Percentiles rank a stretch among this genome's conserved stretches.
phyloP scores from a whole-genome alignment of 2,329 filamentous ascomycete genomes.

The Madurella mycetomatis region DNA sequence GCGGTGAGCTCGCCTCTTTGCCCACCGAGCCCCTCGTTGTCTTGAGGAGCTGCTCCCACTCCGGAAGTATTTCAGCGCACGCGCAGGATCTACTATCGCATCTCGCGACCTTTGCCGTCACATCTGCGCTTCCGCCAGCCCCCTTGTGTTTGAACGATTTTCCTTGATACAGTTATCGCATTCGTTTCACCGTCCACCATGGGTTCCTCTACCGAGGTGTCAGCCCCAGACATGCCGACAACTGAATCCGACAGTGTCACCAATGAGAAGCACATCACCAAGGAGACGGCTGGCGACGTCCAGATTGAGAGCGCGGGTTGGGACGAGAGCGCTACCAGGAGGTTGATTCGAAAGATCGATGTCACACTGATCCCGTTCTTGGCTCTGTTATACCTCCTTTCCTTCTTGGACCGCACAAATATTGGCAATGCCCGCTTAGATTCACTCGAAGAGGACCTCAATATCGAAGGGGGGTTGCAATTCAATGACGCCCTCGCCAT shows the following conservation, averaged over 20 bases:
- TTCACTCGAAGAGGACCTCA: slow-evolving; percentile 33
- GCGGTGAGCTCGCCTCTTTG: too few relatives aligned
- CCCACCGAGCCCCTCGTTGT: too few relatives aligned
- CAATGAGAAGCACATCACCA: slow-evolving; percentile 22
- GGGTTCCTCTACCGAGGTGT: slow-evolving; percentile 21
- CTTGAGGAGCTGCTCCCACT: too few relatives aligned
- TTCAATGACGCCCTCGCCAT: slow-evolving; percentile 37
- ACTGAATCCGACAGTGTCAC: slow-evolving; percentile 25
- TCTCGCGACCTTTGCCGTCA: background rate
- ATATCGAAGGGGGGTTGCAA: slow-evolving; percentile 24
- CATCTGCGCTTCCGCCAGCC: background rate
- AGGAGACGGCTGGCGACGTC: slow-evolving; percentile 11
- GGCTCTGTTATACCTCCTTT: slow-evolving; percentile 48
- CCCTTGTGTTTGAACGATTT: background rate
- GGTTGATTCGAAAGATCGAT: slow-evolving; percentile 45
- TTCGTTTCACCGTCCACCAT: slow-evolving; percentile 5
- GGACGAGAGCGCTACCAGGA: slow-evolving; percentile 39
- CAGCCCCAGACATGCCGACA: slow-evolving; percentile 19
- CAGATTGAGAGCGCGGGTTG: slow-evolving; percentile 25
- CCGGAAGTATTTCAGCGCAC: too few relatives aligned
- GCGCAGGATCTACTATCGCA: too few relatives aligned
- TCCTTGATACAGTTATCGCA: background rate
- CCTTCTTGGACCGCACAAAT: slow-evolving; percentile 48
- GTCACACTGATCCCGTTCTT: slow-evolving; percentile 51
- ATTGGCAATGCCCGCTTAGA: slow-evolving; percentile 42